These are phyloP conservation scores for Phytophthora foliorum DNA, from an alignment of 352 stramenopile species.

Conservation along the genomic window DNA sequence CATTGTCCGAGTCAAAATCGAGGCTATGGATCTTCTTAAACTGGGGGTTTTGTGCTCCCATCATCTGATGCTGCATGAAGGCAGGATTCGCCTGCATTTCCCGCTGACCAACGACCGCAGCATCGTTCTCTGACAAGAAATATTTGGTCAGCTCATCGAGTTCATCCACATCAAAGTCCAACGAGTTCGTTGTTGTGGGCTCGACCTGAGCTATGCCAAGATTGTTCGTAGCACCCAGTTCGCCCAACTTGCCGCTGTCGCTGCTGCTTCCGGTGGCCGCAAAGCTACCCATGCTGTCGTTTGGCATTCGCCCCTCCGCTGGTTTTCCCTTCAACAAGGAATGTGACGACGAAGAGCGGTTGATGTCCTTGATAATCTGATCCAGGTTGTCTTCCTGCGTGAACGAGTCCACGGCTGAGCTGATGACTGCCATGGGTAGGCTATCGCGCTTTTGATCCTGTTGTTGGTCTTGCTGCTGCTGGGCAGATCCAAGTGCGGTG, in stretches of 20 bases:
- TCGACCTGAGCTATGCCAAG: slow-evolving; percentile 33
- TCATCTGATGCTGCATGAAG: slow-evolving; percentile 20
- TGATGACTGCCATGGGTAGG: slow-evolving; percentile 74
- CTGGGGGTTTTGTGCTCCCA: slow-evolving; percentile 10
- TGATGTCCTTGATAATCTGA: slow-evolving; percentile 82
- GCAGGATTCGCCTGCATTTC: slow-evolving; percentile 36
- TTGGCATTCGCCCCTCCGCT: slow-evolving; percentile 10
- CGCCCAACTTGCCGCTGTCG: slow-evolving; percentile 31
- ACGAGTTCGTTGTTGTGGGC: slow-evolving; percentile 50
- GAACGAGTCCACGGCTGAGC: slow-evolving; percentile 76
- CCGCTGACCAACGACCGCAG: slow-evolving; percentile 38
- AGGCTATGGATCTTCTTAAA: slow-evolving; percentile 86
- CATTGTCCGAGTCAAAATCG: slow-evolving; percentile 69
- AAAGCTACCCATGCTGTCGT: slow-evolving; percentile 35
- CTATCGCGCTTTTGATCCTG: slow-evolving; percentile 66
- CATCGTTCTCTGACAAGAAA: slow-evolving; percentile 69
- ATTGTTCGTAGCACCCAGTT: slow-evolving; percentile 21
- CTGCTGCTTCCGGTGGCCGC: slow-evolving; percentile 46
- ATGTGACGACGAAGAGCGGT: slow-evolving; percentile 54
- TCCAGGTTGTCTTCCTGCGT: slow-evolving; percentile 80
- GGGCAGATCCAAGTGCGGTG: slow-evolving; percentile 6
- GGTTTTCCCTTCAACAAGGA: slow-evolving; percentile 50
- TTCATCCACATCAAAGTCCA: slow-evolving; percentile 79
- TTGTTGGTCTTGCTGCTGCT: slow-evolving; percentile 38
- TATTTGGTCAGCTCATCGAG: slow-evolving; percentile 82